These are phyloP conservation scores for Coprinellus aureogranulatus DNA, from an alignment of 768 basidiomycete species.

Conservation along the genomic window DNA sequence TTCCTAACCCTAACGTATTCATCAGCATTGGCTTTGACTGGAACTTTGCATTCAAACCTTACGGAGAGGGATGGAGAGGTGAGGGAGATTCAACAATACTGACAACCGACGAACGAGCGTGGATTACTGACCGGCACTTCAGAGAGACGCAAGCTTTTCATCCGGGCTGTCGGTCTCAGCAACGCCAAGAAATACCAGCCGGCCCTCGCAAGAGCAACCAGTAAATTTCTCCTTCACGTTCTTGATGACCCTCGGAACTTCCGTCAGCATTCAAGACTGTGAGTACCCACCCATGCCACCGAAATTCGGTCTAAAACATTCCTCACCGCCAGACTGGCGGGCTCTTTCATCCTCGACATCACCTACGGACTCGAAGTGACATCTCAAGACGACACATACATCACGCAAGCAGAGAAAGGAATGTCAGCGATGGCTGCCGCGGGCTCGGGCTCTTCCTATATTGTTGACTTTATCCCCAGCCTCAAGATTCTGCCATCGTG, in stretches of 20 bases:
- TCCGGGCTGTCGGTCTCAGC: neutral
- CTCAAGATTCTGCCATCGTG: slow-evolving; percentile 24
- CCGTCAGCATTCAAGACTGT: neutral
- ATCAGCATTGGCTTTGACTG: slow-evolving; percentile 1
- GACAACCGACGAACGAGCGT: neutral
- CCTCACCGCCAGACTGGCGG: neutral
- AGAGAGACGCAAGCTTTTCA: slow-evolving; percentile 1
- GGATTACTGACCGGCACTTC: neutral
- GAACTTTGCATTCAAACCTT: neutral
- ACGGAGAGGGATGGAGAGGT: slow-evolving; percentile 1
- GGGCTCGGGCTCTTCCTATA: slow-evolving; percentile 27
- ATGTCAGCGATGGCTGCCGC: slow-evolving; percentile 23
- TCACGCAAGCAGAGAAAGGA: slow-evolving; percentile 25
- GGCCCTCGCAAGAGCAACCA: neutral
- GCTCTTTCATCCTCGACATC: neutral
- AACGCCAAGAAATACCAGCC: neutral
- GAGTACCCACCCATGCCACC: neutral
- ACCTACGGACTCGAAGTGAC: neutral
- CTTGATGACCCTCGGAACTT: neutral
- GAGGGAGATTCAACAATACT: neutral
- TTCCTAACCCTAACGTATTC: neutral
- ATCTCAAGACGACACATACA: slow-evolving; percentile 20
- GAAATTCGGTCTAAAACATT: neutral
- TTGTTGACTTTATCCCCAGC: slow-evolving; percentile 28
- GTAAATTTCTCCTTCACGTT: neutral